Percentiles rank a stretch among this genome's conserved stretches.
Evolutionary conservation across 768 basidiomycete species (phyloP).

Genomic region (Hericium coralloides): DNA sequence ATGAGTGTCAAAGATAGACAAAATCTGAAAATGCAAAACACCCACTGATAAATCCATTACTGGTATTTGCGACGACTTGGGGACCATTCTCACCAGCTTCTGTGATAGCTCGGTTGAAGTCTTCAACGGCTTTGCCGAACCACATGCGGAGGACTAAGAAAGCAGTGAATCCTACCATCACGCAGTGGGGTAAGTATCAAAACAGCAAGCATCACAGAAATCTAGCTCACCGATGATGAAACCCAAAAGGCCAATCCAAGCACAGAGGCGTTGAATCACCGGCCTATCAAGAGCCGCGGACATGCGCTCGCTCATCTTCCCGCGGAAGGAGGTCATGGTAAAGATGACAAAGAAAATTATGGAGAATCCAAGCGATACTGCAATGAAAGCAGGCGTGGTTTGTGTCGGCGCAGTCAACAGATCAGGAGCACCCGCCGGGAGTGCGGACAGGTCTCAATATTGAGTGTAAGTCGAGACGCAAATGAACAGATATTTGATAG

Average conservation of each 20-base stretch:
- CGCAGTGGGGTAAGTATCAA: neutral
- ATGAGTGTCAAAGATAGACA: neutral
- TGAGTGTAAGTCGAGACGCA: neutral
- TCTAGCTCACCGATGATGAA: slow-evolving; percentile 53
- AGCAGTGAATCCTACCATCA: slow-evolving; percentile 41
- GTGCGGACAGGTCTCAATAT: slow-evolving; percentile 49
- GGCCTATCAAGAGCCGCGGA: slow-evolving; percentile 46
- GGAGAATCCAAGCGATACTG: slow-evolving; percentile 47
- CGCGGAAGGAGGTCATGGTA: slow-evolving; percentile 56
- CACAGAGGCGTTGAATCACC: slow-evolving; percentile 44
- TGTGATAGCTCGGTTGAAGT: slow-evolving; percentile 61
- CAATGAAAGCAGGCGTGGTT: slow-evolving; percentile 55
- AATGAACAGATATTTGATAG: neutral
- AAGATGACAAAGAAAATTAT: slow-evolving; percentile 58
- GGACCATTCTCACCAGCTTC: slow-evolving; percentile 46
- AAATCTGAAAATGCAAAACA: slow-evolving; percentile 11
- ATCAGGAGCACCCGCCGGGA: slow-evolving; percentile 48
- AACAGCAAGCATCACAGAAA: neutral
- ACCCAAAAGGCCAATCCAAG: slow-evolving; percentile 72
- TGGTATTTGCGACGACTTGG: slow-evolving; percentile 48
- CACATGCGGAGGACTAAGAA: slow-evolving; percentile 72
- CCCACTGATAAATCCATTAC: slow-evolving; percentile 72
- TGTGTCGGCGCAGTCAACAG: slow-evolving; percentile 52
- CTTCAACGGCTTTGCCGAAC: slow-evolving; percentile 71
- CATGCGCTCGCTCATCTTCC: slow-evolving; percentile 48